Evolutionary conservation across 169 alveolate species (phyloP).

Genomic region (Cryptosporidium ubiquitum): DNA sequence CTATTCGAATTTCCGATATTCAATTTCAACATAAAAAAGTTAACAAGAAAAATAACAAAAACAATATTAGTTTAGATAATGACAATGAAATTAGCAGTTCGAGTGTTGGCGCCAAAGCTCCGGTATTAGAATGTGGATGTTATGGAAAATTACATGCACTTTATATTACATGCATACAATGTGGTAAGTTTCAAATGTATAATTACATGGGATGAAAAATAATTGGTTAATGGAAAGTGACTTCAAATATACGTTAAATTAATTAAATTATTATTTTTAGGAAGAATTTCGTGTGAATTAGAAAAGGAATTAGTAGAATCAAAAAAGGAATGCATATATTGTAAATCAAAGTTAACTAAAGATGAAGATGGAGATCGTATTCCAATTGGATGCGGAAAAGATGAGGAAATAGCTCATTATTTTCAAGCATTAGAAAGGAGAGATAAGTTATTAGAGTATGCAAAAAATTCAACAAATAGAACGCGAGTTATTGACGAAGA

Average conservation of each 20-base stretch:
- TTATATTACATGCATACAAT: conserved; percentile 30
- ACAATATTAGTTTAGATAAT: background rate
- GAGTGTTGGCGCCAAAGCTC: background rate
- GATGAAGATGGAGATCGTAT: background rate
- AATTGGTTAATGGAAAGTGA: background rate
- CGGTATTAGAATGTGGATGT: conserved; percentile 46
- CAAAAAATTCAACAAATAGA: conserved; percentile 11
- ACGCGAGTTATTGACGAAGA: conserved; percentile 67
- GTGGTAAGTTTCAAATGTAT: conserved; percentile 34
- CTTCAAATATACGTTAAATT: background rate
- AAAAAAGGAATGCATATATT: conserved; percentile 1
- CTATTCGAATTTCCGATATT: conserved; percentile 42
- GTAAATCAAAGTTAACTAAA: background rate
- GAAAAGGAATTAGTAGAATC: background rate
- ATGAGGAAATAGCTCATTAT: conserved; percentile 58
- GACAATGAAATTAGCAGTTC: background rate
- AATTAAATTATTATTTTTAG: background rate
- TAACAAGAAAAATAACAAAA: background rate
- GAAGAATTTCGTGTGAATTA: conserved; percentile 39
- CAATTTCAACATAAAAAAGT: conserved; percentile 12
- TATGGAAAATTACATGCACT: conserved; percentile 54
- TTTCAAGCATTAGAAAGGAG: conserved; percentile 41
- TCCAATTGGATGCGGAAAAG: background rate
- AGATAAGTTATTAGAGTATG: conserved; percentile 37
- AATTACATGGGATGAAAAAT: background rate